These are phyloP conservation scores for Gastrodia elata DNA, from an alignment of 106 monocot genomes.

Conservation along the genomic window DNA sequence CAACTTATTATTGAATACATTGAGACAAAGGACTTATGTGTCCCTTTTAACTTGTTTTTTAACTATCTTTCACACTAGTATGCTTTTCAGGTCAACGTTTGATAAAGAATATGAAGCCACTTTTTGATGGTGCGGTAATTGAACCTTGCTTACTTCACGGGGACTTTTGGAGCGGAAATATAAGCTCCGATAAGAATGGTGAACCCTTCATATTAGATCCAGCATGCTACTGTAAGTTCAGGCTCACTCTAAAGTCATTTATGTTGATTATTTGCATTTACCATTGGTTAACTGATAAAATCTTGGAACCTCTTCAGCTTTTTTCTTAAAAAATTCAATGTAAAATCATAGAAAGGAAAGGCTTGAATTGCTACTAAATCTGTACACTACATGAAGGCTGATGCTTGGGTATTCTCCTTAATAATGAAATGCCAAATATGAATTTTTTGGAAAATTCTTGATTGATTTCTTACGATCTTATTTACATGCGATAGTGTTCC, in stretches of 20 bases:
- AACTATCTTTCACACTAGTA: no score
- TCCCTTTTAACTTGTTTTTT: background rate
- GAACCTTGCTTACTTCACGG: constrained; percentile 95
- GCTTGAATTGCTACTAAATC: no score
- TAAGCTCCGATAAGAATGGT: constrained; percentile 81
- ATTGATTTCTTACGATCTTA: no score
- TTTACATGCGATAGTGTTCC: no score
- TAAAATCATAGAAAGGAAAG: no score
- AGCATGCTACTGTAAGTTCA: constrained; percentile 86
- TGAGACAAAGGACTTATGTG: background rate
- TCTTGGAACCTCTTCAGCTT: no score
- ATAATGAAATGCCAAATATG: no score
- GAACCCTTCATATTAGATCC: constrained; percentile 94
- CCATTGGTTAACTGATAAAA: background rate
- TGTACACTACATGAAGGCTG: no score
- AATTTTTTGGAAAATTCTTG: no score
- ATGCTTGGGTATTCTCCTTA: no score
- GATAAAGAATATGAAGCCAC: constrained; percentile 57
- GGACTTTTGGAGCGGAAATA: constrained; percentile 94
- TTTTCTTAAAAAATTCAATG: no score
- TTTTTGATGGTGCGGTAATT: constrained; percentile 70
- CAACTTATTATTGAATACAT: no score
- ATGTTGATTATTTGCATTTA: background rate
- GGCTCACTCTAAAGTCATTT: background rate
- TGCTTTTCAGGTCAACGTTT: constrained; percentile 62